phyloP scores from a whole-genome alignment of 192 early-diverging fungal genomes.

The Cetraspora pellucida region DNA sequence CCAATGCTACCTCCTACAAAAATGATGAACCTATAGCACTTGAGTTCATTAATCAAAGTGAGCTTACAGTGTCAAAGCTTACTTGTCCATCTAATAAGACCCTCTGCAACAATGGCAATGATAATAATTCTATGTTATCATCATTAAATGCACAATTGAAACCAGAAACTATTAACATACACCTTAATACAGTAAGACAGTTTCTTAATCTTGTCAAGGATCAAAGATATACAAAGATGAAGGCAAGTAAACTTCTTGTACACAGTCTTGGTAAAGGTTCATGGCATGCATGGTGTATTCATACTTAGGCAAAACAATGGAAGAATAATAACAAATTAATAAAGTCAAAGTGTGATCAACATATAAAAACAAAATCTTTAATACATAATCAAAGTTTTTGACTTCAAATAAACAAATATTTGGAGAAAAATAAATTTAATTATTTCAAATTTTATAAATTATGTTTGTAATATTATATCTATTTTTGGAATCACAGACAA shows the following conservation, averaged over 20 bases:
- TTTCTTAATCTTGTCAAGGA: conserved; percentile 2
- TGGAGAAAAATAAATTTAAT: no score
- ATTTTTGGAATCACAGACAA: not conserved
- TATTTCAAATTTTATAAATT: no score
- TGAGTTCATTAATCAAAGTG: no score
- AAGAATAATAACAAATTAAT: not conserved
- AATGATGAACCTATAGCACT: no score
- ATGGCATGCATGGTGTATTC: not conserved
- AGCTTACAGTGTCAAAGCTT: no score
- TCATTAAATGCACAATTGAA: no score
- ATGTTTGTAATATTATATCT: no score
- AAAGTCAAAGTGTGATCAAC: not conserved
- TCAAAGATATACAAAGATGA: not conserved
- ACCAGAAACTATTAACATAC: not conserved
- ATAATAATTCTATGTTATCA: no score
- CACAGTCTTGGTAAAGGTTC: not conserved
- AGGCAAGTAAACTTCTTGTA: not conserved
- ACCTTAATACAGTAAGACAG: not conserved
- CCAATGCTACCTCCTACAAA: no score
- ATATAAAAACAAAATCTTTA: not conserved
- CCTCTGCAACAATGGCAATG: no score
- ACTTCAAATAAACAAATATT: no score
- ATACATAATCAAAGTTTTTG: not conserved
- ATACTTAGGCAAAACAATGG: conserved; percentile 9
- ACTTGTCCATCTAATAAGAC: no score